A percentile compares a stretch with the other conserved stretches of the same genome.
Conservation (phyloP, 345 rosid species). For the Geranium brycei region DNA sequence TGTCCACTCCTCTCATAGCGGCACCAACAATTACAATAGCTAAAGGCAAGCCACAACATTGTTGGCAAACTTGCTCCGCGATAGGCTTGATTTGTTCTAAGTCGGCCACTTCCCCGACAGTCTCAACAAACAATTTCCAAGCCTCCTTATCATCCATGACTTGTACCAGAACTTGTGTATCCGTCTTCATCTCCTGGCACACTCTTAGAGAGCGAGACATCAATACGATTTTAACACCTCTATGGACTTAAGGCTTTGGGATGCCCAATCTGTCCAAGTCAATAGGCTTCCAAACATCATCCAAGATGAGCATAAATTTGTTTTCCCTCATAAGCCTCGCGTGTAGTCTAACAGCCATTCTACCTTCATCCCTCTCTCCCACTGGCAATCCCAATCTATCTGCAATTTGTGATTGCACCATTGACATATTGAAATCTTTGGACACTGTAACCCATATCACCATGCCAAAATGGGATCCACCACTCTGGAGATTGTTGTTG, state of each 20-base stretch:
- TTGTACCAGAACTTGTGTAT: conserved; percentile 12
- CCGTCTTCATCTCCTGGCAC: conserved; percentile 15
- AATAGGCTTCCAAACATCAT: conserved; percentile 21
- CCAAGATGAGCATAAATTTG: conserved; percentile 20
- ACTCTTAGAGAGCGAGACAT: conserved; percentile 15
- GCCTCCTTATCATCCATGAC: conserved; percentile 13
- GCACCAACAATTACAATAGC: conserved; percentile 30
- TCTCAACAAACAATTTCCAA: conserved; percentile 15
- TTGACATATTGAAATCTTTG: background rate
- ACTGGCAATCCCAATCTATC: background rate
- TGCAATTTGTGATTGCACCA: background rate
- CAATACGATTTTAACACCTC: conserved; percentile 13
- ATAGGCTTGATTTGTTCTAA: conserved; percentile 15
- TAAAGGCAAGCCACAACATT: conserved; percentile 38
- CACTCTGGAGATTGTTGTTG: background rate
- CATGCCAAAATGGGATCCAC: background rate
- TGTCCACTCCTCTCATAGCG: conserved; percentile 24
- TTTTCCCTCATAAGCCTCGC: conserved; percentile 8
- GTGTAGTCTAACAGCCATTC: conserved; percentile 11
- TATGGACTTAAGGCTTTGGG: conserved; percentile 9
- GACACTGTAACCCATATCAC: background rate
- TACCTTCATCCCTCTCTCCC: conserved; percentile 1
- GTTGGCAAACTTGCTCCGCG: conserved; percentile 17
- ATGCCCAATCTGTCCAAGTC: conserved; percentile 15
- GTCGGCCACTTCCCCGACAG: conserved; percentile 9